Evolutionary conservation across 2,329 filamentous ascomycete species (phyloP).

Genomic region (Lasiodiplodia gonubiensis): DNA sequence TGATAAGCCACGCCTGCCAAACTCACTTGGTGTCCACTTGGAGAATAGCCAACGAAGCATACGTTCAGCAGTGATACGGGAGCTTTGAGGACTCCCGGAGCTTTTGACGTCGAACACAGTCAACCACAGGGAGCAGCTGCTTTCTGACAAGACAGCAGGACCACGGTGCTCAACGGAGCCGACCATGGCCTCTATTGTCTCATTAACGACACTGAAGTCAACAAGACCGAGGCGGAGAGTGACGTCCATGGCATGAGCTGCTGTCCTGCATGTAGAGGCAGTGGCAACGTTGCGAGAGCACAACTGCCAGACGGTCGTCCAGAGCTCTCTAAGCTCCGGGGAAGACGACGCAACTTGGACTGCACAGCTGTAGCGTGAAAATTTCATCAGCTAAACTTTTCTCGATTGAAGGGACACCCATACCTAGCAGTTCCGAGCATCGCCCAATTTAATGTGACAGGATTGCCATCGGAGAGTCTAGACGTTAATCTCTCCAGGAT

Average conservation of each 20-base stretch:
- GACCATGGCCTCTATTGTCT: constrained; percentile 74
- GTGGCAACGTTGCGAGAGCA: constrained; percentile 73
- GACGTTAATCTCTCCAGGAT: constrained; percentile 64
- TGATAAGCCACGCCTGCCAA: constrained; percentile 14
- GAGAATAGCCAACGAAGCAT: constrained; percentile 82
- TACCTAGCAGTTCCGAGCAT: constrained; percentile 82
- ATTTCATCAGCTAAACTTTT: not conserved
- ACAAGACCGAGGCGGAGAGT: constrained; percentile 72
- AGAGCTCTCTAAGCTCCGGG: constrained; percentile 56
- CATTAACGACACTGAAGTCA: constrained; percentile 68
- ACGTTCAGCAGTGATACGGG: constrained; percentile 70
- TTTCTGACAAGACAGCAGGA: constrained; percentile 78
- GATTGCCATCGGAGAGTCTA: constrained; percentile 72
- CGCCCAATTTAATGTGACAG: constrained; percentile 75
- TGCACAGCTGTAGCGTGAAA: constrained; percentile 50
- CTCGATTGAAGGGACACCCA: constrained; percentile 35
- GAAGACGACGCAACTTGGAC: constrained; percentile 51
- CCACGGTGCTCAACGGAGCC: constrained; percentile 81
- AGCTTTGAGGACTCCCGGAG: constrained; percentile 70
- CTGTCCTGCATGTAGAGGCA: constrained; percentile 73
- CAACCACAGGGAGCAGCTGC: constrained; percentile 75
- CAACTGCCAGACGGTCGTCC: constrained; percentile 78
- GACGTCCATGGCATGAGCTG: constrained; percentile 73
- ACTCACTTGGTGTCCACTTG: constrained; percentile 80
- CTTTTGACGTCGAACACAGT: constrained; percentile 70